Percentiles rank a stretch among this genome's conserved stretches.
Evolutionary conservation across 495 filamentous ascomycete genomes (phyloP).

Genomic region (Aspergillus heteromorphus): DNA sequence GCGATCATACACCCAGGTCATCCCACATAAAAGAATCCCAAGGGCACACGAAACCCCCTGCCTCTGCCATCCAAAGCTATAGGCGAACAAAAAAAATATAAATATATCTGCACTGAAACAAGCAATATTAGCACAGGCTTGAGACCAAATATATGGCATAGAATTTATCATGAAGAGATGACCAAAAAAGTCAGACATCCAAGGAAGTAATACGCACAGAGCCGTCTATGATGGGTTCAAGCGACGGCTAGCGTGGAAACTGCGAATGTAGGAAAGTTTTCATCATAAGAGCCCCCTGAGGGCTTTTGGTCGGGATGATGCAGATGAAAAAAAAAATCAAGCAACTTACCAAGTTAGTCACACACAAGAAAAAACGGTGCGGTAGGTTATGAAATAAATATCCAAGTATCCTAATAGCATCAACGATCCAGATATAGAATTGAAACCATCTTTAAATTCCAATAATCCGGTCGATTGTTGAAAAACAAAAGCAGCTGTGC

Average conservation of each 20-base stretch:
- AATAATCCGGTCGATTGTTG: neutral
- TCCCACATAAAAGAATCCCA: no score
- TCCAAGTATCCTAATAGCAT: neutral
- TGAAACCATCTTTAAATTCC: conserved; percentile 10
- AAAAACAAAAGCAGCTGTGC: no score
- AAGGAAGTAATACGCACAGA: conserved; percentile 48
- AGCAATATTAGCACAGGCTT: conserved; percentile 5
- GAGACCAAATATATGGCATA: neutral
- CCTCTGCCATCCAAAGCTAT: neutral
- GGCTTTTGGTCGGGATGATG: conserved; percentile 18
- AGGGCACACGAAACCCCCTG: no score
- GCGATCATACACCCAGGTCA: no score
- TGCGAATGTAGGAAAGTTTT: conserved; percentile 50
- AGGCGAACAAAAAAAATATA: neutral
- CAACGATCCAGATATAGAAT: no score
- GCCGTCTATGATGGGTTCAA: conserved; percentile 44
- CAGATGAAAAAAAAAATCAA: conserved; percentile 6
- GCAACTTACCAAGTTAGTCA: conserved; percentile 5
- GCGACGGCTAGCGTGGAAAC: conserved; percentile 50
- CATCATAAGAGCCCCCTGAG: conserved; percentile 37
- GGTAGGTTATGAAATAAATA: neutral
- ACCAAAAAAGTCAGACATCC: conserved; percentile 44
- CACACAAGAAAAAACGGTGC: neutral
- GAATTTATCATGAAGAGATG: conserved; percentile 3
- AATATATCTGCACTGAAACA: conserved; percentile 6